Evolutionary conservation across 306 rosid genomes (phyloP).

Genomic region (Ceratonia siliqua): DNA sequence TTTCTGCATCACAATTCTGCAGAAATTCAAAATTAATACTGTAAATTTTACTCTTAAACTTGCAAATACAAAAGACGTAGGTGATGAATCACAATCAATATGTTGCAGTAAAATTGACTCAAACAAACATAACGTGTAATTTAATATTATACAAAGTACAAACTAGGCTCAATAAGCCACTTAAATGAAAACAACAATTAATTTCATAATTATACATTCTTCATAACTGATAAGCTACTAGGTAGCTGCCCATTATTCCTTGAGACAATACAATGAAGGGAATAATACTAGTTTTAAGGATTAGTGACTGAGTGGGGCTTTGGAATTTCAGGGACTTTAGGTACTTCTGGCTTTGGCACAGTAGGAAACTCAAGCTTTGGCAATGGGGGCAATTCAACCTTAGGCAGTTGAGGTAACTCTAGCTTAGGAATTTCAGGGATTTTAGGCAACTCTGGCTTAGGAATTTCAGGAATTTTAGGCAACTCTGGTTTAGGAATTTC

Average conservation of each 20-base stretch:
- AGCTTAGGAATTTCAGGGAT: conserved; percentile 16
- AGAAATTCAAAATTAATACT: neutral
- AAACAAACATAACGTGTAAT: conserved; percentile 22
- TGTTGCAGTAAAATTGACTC: neutral
- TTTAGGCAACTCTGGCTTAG: conserved; percentile 30
- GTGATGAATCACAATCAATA: conserved; percentile 10
- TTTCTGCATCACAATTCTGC: neutral
- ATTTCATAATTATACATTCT: neutral
- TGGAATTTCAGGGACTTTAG: conserved; percentile 12
- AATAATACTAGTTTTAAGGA: neutral
- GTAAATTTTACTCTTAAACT: neutral
- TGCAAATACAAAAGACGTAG: neutral
- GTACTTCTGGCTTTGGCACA: conserved; percentile 29
- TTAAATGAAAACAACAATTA: neutral
- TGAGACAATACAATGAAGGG: neutral
- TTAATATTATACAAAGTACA: conserved; percentile 17
- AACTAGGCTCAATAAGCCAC: conserved; percentile 23
- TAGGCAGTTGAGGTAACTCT: conserved; percentile 13
- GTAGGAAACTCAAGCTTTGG: conserved; percentile 20
- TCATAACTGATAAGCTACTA: neutral
- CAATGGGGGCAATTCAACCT: conserved; percentile 24
- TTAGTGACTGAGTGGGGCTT: neutral
- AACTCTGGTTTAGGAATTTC: too few species aligned
- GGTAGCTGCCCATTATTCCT: neutral
- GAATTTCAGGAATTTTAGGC: neutral